Evolutionary conservation across 371 early-diverging fungal species (phyloP).

Genomic region (Haplosporangium sp.): DNA sequence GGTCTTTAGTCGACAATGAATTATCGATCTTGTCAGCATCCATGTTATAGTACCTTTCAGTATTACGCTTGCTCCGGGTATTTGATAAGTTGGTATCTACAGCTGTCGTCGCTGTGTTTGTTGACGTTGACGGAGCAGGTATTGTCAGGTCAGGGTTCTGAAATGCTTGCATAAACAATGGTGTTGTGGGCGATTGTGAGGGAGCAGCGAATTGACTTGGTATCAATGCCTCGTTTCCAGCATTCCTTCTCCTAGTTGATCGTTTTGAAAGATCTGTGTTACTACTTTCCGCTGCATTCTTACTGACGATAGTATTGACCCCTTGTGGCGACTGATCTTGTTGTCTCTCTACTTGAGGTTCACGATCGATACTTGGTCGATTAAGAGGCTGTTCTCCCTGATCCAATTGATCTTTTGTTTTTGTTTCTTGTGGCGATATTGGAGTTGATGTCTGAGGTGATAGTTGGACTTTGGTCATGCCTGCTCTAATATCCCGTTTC

Average conservation of each 20-base stretch:
- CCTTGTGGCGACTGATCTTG: not conserved
- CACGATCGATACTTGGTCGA: not conserved
- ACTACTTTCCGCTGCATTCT: not conserved
- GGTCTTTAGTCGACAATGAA: not conserved
- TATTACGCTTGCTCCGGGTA: not conserved
- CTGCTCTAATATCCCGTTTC: slow-evolving; percentile 20
- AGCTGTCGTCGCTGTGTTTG: not conserved
- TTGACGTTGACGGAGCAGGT: not conserved
- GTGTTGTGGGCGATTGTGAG: slow-evolving; percentile 12
- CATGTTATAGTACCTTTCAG: too few relatives aligned
- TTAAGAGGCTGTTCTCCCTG: not conserved
- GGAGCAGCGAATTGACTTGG: slow-evolving; percentile 41
- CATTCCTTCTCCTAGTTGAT: slow-evolving; percentile 41
- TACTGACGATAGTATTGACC: not conserved
- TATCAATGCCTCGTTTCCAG: slow-evolving; percentile 8
- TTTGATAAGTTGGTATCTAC: not conserved
- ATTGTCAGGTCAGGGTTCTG: slow-evolving; percentile 9
- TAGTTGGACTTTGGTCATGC: slow-evolving; percentile 43
- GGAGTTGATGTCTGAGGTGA: not conserved
- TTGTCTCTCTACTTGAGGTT: not conserved
- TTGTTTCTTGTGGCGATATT: not conserved
- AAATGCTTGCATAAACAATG: slow-evolving; percentile 35
- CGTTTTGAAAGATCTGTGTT: slow-evolving; percentile 14
- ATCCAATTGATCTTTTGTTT: slow-evolving; percentile 2
- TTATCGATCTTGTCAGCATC: not conserved